Percentiles rank a stretch among this genome's conserved stretches.
Evolutionary conservation across 441 rosid species (phyloP).

Genomic region (Mallotus repandus): DNA sequence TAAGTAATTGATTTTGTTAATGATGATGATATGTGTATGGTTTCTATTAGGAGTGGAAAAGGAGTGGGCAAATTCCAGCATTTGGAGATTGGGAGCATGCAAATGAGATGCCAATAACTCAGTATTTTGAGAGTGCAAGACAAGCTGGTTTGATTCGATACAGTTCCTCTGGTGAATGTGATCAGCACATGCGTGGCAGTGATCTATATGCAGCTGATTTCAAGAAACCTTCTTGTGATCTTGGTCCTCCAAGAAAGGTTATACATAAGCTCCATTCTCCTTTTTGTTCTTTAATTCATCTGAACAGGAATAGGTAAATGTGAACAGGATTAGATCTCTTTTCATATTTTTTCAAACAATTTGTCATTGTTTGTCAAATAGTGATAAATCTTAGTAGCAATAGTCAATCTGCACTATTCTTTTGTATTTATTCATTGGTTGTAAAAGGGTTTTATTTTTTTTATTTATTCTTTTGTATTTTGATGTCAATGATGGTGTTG

Average conservation of each 20-base stretch:
- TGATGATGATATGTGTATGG: too few species aligned
- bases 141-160: conserved; percentile 57
- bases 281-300: background rate
- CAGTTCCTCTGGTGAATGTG: conserved; percentile 62
- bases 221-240: conserved; percentile 63
- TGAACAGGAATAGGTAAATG: background rate
- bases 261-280: background rate
- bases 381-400: too few species aligned
- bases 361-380: background rate
- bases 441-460: too few species aligned
- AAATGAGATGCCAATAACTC: conserved; percentile 74
- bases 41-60: conserved; percentile 22
- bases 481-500: background rate
- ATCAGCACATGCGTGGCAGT: conserved; percentile 42
- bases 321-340: background rate
- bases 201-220: conserved; percentile 70
- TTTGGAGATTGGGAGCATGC: conserved; percentile 95
- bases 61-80: conserved; percentile 66
- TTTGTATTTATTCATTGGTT: too few species aligned
- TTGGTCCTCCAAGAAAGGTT: conserved; percentile 48
- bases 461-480: background rate
- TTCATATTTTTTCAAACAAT: background rate
- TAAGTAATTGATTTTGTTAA: too few species aligned
- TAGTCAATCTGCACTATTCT: too few species aligned
- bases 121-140: conserved; percentile 83